Conservation (phyloP, 768 basidiomycete species). For the Phaffia tasmanica region DNA sequence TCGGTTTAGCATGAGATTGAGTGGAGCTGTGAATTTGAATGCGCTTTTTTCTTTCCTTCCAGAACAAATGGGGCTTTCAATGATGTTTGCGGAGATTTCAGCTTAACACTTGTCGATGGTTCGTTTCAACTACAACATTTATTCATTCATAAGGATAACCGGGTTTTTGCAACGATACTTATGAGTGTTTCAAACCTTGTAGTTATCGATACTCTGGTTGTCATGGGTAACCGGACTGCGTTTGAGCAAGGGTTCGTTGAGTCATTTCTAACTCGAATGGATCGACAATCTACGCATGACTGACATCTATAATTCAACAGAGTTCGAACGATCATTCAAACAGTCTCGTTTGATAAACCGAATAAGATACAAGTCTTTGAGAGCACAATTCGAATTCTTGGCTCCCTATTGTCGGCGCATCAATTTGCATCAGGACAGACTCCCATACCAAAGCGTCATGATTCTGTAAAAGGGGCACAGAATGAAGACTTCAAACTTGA, state of each 20-base stretch:
- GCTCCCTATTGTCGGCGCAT: constrained; percentile 51
- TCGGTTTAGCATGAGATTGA: background rate
- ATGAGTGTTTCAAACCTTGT: constrained; percentile 7
- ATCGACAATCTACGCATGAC: too few species aligned
- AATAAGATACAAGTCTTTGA: constrained; percentile 18
- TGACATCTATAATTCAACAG: too few species aligned
- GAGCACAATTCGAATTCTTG: constrained; percentile 49
- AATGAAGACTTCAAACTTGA: constrained; percentile 61
- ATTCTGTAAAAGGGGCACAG: too few species aligned
- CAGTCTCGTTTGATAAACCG: constrained; percentile 21
- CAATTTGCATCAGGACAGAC: constrained; percentile 48
- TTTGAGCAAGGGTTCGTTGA: constrained; percentile 12
- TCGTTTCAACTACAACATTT: too few species aligned
- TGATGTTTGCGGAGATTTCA: constrained; percentile 23
- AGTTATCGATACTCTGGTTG: constrained; percentile 22
- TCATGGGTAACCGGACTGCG: constrained; percentile 16
- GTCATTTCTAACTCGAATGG: too few species aligned
- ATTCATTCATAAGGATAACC: background rate
- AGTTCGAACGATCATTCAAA: constrained; percentile 5
- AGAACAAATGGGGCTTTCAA: constrained; percentile 7
- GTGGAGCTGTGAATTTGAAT: background rate
- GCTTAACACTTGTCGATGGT: background rate
- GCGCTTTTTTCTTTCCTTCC: background rate
- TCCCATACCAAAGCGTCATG: constrained; percentile 29
- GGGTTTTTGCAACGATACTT: too few species aligned